These are phyloP conservation scores for Erigeron canadensis DNA, from an alignment of 129 eudicot species.

Conservation along the genomic window DNA sequence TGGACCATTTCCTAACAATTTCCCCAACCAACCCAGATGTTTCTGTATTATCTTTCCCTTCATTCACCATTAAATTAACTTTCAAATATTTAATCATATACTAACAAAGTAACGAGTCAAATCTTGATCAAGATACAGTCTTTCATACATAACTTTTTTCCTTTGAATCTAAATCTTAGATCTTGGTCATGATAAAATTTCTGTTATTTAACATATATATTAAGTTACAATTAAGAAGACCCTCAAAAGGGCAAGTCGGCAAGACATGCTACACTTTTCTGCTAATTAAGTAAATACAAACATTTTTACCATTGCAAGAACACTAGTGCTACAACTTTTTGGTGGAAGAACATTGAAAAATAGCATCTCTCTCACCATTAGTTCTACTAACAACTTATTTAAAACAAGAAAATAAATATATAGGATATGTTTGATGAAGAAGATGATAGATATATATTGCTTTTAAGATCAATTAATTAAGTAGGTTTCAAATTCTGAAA, in stretches of 20 bases:
- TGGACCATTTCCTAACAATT: no score
- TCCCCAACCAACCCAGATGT: no score
- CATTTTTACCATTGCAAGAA: constrained; percentile 18
- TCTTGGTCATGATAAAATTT: not conserved
- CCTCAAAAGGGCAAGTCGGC: constrained; percentile 17
- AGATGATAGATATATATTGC: not conserved
- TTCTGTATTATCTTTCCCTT: no score
- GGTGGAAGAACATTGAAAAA: constrained; percentile 54
- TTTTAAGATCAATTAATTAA: constrained; percentile 29
- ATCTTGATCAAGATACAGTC: constrained; percentile 3
- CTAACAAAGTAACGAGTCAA: not conserved
- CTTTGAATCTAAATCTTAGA: no score
- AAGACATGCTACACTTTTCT: constrained; percentile 16
- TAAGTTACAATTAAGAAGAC: constrained; percentile 25
- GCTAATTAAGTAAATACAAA: constrained; percentile 25
- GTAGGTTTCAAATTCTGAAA: constrained; percentile 91
- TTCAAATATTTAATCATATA: not conserved
- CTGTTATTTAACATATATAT: constrained; percentile 14
- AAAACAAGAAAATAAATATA: constrained; percentile 12
- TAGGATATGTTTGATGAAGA: not conserved
- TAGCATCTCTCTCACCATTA: constrained; percentile 57
- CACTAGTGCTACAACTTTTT: constrained; percentile 24
- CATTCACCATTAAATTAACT: no score
- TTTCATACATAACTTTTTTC: not conserved
- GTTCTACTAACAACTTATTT: constrained; percentile 21